A percentile compares a stretch with the other conserved stretches of the same genome.
phyloP scores from a whole-genome alignment of 2,329 filamentous ascomycete species.

The Raffaelea arxii region DNA sequence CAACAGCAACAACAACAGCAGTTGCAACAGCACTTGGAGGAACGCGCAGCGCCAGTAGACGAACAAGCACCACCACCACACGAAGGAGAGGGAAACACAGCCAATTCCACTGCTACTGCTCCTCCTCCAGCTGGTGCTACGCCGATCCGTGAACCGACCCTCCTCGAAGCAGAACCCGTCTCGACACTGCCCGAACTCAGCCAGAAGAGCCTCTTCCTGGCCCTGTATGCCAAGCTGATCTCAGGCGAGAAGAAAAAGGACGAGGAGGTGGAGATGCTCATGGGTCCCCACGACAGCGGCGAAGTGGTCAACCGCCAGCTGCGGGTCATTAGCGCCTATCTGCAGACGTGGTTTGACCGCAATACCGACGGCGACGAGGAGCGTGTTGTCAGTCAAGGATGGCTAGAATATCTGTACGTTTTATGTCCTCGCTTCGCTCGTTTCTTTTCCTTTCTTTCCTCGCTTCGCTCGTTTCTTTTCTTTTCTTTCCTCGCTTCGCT shows the following conservation, averaged over 20 bases:
- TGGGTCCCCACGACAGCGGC: slow-evolving; percentile 84
- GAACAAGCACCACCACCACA: background rate
- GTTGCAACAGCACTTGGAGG: background rate
- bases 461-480: no score
- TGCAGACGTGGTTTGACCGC: slow-evolving; percentile 73
- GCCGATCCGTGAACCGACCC: no score
- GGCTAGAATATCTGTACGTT: slow-evolving; percentile 73
- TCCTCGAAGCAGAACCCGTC: slow-evolving; percentile 8
- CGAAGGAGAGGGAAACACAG: background rate
- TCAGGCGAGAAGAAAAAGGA: slow-evolving; percentile 93
- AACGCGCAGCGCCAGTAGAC: slow-evolving; percentile 9
- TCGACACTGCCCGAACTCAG: slow-evolving; percentile 51
- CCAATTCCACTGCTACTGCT: no score
- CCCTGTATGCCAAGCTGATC: slow-evolving; percentile 85
- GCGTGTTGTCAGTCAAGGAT: slow-evolving; percentile 65
- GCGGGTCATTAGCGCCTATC: slow-evolving; percentile 59
- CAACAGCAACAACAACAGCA: background rate
- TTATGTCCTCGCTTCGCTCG: no score
- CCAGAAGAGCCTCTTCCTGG: slow-evolving; percentile 86
- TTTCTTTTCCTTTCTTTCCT: no score
- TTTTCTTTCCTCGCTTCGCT: no score
- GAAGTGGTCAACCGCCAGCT: slow-evolving; percentile 80
- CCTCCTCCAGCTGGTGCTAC: no score
- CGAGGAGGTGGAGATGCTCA: slow-evolving; percentile 94
- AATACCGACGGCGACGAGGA: slow-evolving; percentile 49